A percentile compares a stretch with the other conserved stretches of the same genome.
Conservation (phyloP, 768 basidiomycete genomes). For the Trametes coccinea region DNA sequence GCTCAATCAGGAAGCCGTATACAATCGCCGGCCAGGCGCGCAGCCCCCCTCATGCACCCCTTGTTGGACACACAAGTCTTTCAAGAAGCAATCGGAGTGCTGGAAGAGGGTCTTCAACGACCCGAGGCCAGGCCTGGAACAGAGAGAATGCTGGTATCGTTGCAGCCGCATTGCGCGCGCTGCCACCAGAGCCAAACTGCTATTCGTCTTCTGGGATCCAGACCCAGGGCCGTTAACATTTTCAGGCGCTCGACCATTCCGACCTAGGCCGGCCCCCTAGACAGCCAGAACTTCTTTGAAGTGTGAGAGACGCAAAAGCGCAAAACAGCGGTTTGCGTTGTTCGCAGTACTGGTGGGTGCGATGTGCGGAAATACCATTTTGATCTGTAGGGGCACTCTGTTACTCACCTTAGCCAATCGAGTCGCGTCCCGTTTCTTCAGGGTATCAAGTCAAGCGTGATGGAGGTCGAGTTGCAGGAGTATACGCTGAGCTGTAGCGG, state of each 20-base stretch:
- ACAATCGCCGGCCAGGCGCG: slow-evolving; percentile 4
- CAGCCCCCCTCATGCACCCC: background rate
- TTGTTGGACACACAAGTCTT: background rate
- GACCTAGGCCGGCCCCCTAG: background rate
- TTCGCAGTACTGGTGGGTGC: too few relatives aligned
- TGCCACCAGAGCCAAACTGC: background rate
- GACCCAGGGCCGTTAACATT: background rate
- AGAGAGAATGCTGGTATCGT: background rate
- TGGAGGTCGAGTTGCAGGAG: too few relatives aligned
- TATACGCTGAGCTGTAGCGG: too few relatives aligned
- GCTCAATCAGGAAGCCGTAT: slow-evolving; percentile 11
- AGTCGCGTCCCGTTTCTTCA: too few relatives aligned
- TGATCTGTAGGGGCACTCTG: too few relatives aligned
- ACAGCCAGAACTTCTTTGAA: background rate
- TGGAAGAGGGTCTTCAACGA: background rate
- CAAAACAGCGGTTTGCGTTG: too few relatives aligned
- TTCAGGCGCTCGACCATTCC: background rate
- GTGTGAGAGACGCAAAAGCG: background rate
- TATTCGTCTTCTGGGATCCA: background rate
- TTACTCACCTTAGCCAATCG: too few relatives aligned
- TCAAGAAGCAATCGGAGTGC: too few relatives aligned
- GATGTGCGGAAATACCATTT: too few relatives aligned
- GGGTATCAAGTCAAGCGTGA: too few relatives aligned
- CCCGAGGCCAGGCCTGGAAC: slow-evolving; percentile 11
- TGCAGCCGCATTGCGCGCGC: background rate